A percentile compares a stretch with the other conserved stretches of the same genome.
Conservation (phyloP, 2,329 filamentous ascomycete genomes). For the Westerdykella sp. region DNA sequence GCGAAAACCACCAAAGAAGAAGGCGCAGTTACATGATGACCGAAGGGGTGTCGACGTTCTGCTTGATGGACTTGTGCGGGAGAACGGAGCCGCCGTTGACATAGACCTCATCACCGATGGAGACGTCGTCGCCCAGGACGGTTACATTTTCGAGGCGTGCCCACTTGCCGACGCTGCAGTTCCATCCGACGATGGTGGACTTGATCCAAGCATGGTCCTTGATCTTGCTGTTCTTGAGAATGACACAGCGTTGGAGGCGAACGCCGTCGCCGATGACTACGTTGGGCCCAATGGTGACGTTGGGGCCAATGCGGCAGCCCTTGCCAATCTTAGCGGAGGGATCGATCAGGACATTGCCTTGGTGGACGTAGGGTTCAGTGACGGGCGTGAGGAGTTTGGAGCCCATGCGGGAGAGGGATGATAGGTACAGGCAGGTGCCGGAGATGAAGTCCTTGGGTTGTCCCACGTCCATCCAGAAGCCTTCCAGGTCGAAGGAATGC, state of each 20-base stretch:
- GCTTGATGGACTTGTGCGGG: slow-evolving; percentile 98
- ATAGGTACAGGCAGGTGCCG: slow-evolving; percentile 93
- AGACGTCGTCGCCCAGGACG: slow-evolving; percentile 96
- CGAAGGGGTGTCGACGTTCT: slow-evolving; percentile 69
- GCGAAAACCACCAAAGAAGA: slow-evolving; percentile 3
- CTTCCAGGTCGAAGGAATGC: slow-evolving; percentile 93
- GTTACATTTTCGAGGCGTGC: slow-evolving; percentile 95
- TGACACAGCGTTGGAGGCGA: slow-evolving; percentile 83
- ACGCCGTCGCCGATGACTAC: slow-evolving; percentile 93
- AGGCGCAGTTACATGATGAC: slow-evolving; percentile 42
- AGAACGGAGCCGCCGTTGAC: slow-evolving; percentile 94
- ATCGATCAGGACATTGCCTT: slow-evolving; percentile 93
- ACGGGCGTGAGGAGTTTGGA: slow-evolving; percentile 73
- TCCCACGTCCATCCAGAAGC: slow-evolving; percentile 99
- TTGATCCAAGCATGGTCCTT: slow-evolving; percentile 99
- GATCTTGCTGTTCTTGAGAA: slow-evolving; percentile 84
- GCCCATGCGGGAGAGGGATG: slow-evolving; percentile 81
- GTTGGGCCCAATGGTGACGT: slow-evolving; percentile 90
- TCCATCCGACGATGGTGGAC: slow-evolving; percentile 97
- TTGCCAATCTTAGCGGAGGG: slow-evolving; percentile 92
- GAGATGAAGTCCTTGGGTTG: slow-evolving; percentile 98
- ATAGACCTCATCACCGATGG: slow-evolving; percentile 96
- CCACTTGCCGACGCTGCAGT: slow-evolving; percentile 93
- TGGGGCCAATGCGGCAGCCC: slow-evolving; percentile 96
- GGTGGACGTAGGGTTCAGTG: slow-evolving; percentile 74